phyloP scores from a whole-genome alignment of 169 alveolate genomes.

The Prorocentrum cordatum region DNA sequence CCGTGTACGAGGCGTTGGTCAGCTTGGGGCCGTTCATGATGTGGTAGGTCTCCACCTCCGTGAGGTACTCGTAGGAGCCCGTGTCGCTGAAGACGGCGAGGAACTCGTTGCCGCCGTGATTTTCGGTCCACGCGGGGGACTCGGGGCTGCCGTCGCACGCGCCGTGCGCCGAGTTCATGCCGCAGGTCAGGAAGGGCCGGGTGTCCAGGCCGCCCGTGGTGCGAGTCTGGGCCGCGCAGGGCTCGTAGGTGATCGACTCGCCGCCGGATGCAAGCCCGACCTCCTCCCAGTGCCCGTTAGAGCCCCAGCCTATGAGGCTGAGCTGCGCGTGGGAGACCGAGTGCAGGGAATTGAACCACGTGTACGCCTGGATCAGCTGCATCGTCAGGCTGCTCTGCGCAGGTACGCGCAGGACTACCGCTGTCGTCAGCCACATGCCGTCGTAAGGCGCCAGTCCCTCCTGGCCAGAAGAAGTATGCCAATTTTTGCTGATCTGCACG shows the following conservation, averaged over 20 bases:
- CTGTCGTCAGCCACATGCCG: neutral
- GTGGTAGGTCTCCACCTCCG: conserved; percentile 4
- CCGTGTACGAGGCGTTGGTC: conserved; percentile 13
- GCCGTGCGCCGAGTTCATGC: conserved; percentile 20
- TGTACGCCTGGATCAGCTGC: neutral
- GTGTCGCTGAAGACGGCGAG: neutral
- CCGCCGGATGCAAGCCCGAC: conserved; percentile 37
- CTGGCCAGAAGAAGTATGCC: neutral
- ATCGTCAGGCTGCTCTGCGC: too few relatives aligned
- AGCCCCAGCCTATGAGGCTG: conserved; percentile 10
- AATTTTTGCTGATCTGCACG: neutral
- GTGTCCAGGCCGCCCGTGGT: conserved; percentile 28
- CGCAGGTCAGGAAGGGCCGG: conserved; percentile 33
- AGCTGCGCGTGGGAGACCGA: conserved; percentile 50
- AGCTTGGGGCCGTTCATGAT: conserved; percentile 13
- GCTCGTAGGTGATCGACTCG: conserved; percentile 43
- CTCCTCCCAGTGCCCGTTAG: neutral
- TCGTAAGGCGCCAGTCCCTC: too few relatives aligned
- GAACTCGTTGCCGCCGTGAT: conserved; percentile 9
- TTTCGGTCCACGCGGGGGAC: conserved; percentile 36
- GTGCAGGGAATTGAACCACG: conserved; percentile 4
- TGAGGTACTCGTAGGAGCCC: conserved; percentile 29
- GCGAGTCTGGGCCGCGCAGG: neutral
- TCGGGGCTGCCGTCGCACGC: neutral
- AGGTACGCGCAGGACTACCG: neutral